These are phyloP conservation scores for Vickermania ingenoplastis DNA, from an alignment of 208 protist genomes.

Conservation along the genomic window DNA sequence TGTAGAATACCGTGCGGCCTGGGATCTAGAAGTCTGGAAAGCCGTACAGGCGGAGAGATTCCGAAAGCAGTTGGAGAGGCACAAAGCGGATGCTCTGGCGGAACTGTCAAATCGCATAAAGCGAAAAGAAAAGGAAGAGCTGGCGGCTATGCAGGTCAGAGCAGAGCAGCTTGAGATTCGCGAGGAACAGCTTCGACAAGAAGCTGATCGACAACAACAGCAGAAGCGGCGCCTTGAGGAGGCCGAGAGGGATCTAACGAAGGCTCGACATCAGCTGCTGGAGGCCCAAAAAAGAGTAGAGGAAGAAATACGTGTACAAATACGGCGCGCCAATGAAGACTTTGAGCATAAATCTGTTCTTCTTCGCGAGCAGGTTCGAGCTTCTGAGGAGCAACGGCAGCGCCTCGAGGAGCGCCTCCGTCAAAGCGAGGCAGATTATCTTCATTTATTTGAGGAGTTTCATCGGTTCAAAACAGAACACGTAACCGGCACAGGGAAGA, in stretches of 20 bases:
- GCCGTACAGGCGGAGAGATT: conserved; percentile 65
- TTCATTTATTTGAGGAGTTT: conserved; percentile 60
- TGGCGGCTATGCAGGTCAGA: conserved; percentile 14
- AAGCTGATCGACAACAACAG: conserved; percentile 25
- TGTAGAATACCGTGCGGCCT: conserved; percentile 75
- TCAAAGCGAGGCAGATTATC: conserved; percentile 54
- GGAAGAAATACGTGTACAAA: conserved; percentile 59
- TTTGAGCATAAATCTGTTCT: conserved; percentile 33
- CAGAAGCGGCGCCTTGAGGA: conserved; percentile 26
- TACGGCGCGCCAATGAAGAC: conserved; percentile 69
- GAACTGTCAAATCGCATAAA: conserved; percentile 24
- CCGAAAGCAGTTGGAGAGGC: conserved; percentile 36
- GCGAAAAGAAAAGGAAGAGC: conserved; percentile 21
- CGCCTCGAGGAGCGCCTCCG: conserved; percentile 62
- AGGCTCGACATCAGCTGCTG: conserved; percentile 44
- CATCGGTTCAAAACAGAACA: conserved; percentile 45
- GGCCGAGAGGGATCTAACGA: conserved; percentile 45
- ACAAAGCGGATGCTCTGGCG: conserved; percentile 26
- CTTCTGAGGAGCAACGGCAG: conserved; percentile 42
- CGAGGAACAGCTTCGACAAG: conserved; percentile 25
- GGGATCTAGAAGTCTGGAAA: conserved; percentile 86
- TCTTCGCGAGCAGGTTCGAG: conserved; percentile 37
- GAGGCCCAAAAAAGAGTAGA: conserved; percentile 60
- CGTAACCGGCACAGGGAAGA: conserved; percentile 11
- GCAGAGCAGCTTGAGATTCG: conserved; percentile 18